These are phyloP conservation scores for Boletus subparvulus DNA, from an alignment of 768 basidiomycete species.

Conservation along the genomic window DNA sequence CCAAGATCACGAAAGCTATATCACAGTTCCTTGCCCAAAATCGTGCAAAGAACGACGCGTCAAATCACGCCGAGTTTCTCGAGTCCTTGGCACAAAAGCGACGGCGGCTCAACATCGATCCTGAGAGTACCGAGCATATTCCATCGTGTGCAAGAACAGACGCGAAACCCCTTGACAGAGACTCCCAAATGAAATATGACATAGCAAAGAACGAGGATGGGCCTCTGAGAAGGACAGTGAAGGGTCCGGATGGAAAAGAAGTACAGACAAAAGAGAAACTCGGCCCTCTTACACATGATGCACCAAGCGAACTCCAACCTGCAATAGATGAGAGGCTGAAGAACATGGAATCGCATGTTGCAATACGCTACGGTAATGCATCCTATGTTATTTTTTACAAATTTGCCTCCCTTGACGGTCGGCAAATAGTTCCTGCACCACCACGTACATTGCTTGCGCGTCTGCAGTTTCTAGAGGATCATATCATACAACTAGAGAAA, in stretches of 20 bases:
- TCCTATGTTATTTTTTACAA: neutral
- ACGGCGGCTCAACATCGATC: slow-evolving; percentile 39
- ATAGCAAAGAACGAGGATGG: slow-evolving; percentile 84
- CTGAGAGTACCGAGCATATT: slow-evolving; percentile 31
- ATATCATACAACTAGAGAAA: slow-evolving; percentile 71
- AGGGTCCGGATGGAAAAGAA: slow-evolving; percentile 24
- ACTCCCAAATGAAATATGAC: slow-evolving; percentile 83
- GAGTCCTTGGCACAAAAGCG: slow-evolving; percentile 57
- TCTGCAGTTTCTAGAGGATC: slow-evolving; percentile 71
- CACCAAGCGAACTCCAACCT: slow-evolving; percentile 49
- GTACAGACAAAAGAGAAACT: slow-evolving; percentile 10
- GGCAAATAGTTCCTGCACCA: slow-evolving; percentile 60
- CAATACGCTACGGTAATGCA: slow-evolving; percentile 67
- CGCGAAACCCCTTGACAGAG: slow-evolving; percentile 67
- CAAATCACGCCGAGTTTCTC: slow-evolving; percentile 76
- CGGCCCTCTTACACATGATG: slow-evolving; percentile 22
- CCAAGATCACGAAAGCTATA: slow-evolving; percentile 67
- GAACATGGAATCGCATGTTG: slow-evolving; percentile 70
- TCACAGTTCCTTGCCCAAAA: slow-evolving; percentile 70
- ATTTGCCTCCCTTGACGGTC: slow-evolving; percentile 4
- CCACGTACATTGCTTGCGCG: slow-evolving; percentile 65
- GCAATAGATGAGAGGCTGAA: slow-evolving; percentile 61
- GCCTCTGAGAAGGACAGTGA: slow-evolving; percentile 62
- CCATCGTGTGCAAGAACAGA: slow-evolving; percentile 74
- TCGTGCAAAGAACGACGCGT: slow-evolving; percentile 69